phyloP scores from a whole-genome alignment of 495 filamentous ascomycete genomes.

The Viridothelium virens region DNA sequence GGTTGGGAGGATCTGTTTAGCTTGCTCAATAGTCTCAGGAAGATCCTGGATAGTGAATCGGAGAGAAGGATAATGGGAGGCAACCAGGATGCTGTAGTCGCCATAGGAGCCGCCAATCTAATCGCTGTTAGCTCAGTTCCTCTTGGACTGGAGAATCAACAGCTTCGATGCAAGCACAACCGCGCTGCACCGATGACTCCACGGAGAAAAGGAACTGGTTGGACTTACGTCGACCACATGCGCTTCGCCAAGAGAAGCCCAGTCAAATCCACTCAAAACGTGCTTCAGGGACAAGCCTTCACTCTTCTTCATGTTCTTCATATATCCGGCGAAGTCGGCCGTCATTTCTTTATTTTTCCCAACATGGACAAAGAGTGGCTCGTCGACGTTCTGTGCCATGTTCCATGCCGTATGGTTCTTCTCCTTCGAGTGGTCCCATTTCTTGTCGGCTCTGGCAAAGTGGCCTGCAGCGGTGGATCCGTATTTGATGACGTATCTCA shows the following conservation, averaged over 20 bases:
- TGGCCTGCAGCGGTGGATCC: background rate
- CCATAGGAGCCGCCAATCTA: conserved; percentile 13
- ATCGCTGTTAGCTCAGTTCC: background rate
- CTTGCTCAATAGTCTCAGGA: background rate
- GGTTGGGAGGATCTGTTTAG: background rate
- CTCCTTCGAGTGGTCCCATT: background rate
- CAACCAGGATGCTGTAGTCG: background rate
- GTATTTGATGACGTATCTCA: background rate
- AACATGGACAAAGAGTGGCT: background rate
- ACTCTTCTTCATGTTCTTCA: conserved; percentile 27
- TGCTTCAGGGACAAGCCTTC: background rate
- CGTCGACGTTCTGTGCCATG: background rate
- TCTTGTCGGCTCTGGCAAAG: background rate
- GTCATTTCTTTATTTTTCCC: background rate
- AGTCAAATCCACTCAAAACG: background rate
- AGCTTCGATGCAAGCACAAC: background rate
- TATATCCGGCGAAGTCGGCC: conserved; percentile 43
- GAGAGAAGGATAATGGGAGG: background rate
- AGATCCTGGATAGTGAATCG: conserved; percentile 9
- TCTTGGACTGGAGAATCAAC: background rate
- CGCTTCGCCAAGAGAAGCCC: conserved; percentile 11
- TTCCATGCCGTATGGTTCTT: background rate
- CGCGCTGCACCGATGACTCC: background rate
- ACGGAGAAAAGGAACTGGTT: background rate
- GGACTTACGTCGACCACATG: conserved; percentile 6